Evolutionary conservation across 441 rosid species (phyloP).

Genomic region (Jatropha multifida): DNA sequence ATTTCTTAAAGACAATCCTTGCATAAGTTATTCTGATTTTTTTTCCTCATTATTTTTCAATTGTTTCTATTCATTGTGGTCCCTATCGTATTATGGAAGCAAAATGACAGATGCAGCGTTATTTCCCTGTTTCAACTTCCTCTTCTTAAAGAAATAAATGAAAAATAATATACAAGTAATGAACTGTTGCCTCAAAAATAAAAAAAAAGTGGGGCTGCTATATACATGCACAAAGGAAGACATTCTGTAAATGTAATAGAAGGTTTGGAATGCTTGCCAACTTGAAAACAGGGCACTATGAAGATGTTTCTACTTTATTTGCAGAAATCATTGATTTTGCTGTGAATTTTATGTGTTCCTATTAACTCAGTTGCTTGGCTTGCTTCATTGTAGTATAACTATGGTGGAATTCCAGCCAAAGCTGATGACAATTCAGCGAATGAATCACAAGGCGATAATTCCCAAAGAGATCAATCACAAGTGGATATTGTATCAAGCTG

Average conservation of each 20-base stretch:
- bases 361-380: constrained; percentile 16
- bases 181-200: background rate
- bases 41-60: background rate
- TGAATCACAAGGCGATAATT: constrained; percentile 46
- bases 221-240: background rate
- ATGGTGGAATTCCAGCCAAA: constrained; percentile 80
- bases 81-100: background rate
- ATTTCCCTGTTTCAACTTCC: background rate
- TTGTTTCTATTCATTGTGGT: background rate
- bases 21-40: background rate
- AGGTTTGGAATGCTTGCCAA: background rate
- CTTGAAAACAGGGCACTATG: background rate
- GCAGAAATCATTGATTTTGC: background rate
- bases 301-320: background rate
- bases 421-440: constrained; percentile 51
- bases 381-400: constrained; percentile 60
- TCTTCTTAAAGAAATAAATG: background rate
- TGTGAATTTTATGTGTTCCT: background rate
- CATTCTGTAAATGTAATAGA: background rate
- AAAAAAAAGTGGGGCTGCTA: no score
- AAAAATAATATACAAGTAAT: background rate
- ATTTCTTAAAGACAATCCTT: background rate
- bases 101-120: background rate
- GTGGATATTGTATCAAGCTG: constrained; percentile 88
- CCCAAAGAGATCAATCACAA: constrained; percentile 40